Evolutionary conservation across 371 early-diverging fungal genomes (phyloP), one percentile per base, ranked within the genome.

Genomic region (Mucor ambiguus): DNA sequence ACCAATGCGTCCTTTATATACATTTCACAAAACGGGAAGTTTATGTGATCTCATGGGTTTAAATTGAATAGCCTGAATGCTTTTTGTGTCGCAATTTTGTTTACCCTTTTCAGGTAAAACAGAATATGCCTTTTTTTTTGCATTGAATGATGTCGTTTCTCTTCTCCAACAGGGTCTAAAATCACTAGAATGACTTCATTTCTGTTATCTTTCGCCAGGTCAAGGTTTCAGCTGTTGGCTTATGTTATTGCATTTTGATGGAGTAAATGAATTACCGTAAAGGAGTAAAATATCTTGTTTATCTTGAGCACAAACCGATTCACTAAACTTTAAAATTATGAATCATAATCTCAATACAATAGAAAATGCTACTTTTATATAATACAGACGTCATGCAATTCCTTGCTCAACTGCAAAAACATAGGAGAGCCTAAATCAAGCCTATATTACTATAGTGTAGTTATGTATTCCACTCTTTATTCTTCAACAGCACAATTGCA

Each of bases 71-170:
- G 46, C 60, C 60, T 46, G 60, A 60, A 60, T 16, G 9, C 35
- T 46, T 11, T 48, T 3, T 48, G 28, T 33, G 33, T 16, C 61
- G 61, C 61, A 48, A 61, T 30, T 61, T 49, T 22, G 24, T 62
- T 62, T 54, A 54, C 52, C 63, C 38, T 54, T 52, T 52, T 52
- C 52, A 52, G 52, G 52, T 52, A 52, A 52, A 52, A 52, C 16
- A 26, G 28, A 41, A 41, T 41, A 41, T 18, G 41, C 41, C n/a
- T 10, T 46, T 20, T 46, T 55, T 29, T 30, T 55, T 55, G 14
- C 11, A 26, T 30, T 26, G 22, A 22, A 46, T 46, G n/a, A 46
- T 46, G 22, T 46, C 46, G 22, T 46, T 46, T 46, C 22, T 46
- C 20, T 46, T 46, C 9, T 46, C 46, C 4, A 46, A 10, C 46